These are phyloP conservation scores for Schizopora paradoxa DNA, from an alignment of 1,284 basidiomycete genomes.

Conservation along the genomic window DNA sequence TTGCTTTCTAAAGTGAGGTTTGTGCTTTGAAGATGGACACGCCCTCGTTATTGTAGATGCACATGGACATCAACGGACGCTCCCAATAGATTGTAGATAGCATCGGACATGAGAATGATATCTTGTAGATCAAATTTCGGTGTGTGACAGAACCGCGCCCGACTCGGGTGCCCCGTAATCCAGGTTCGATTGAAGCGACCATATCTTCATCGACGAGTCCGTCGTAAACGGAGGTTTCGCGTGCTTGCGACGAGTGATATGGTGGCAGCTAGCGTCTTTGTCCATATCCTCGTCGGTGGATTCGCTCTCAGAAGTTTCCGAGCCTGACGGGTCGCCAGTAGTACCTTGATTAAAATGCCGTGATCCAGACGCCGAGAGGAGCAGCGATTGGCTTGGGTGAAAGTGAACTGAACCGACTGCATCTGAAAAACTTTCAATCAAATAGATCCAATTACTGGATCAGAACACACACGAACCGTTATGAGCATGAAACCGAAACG, in stretches of 20 bases:
- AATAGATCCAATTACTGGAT: too few relatives aligned
- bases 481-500: constrained; percentile 21
- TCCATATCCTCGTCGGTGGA: constrained; percentile 1
- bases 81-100: too few relatives aligned
- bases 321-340: background rate
- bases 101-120: too few relatives aligned
- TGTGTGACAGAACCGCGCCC: too few relatives aligned
- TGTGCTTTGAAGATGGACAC: too few relatives aligned
- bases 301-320: constrained; percentile 9
- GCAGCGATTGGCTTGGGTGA: constrained; percentile 10
- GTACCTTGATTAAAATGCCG: constrained; percentile 14
- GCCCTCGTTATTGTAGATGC: too few relatives aligned
- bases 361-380: constrained; percentile 18
- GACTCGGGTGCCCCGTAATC: too few relatives aligned
- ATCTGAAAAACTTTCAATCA: constrained; percentile 15
- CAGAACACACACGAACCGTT: constrained; percentile 19
- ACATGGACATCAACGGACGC: too few relatives aligned
- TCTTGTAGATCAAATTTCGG: too few relatives aligned
- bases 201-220: constrained; percentile 14
- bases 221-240: constrained; percentile 7
- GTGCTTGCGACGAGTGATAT: constrained; percentile 1
- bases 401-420: constrained; percentile 17
- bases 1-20: too few relatives aligned
- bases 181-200: too few relatives aligned
- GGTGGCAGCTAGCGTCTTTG: background rate